Percentiles rank a stretch among this genome's conserved stretches.
Conservation (phyloP, 1,139 yeast genomes). For the Blastobotrys serpentis region DNA sequence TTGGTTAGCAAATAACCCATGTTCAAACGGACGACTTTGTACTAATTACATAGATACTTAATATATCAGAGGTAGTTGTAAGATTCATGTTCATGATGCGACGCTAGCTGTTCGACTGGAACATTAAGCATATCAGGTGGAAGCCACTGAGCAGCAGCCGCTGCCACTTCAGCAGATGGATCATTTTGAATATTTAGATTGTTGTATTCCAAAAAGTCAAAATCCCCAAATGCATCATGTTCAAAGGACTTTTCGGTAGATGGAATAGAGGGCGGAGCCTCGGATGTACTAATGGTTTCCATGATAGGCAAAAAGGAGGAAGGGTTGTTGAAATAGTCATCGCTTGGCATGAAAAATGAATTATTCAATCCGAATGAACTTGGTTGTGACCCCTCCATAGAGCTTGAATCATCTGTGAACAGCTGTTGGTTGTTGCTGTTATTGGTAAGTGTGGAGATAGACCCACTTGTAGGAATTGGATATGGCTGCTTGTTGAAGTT, state of each 20-base stretch:
- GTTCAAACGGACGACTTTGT: slow-evolving; percentile 4
- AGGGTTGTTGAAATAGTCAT: not conserved
- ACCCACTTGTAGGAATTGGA: not conserved
- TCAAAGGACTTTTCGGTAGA: slow-evolving; percentile 3
- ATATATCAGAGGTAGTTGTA: not conserved
- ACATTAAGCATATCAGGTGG: slow-evolving; percentile 4
- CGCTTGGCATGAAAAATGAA: not conserved
- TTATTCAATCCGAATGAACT: not conserved
- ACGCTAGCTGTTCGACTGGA: no score
- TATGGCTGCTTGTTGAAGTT: not conserved
- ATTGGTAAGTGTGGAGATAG: not conserved
- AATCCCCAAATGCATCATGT: not conserved
- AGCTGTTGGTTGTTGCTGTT: not conserved
- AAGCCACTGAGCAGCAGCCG: slow-evolving; percentile 3
- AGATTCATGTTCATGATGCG: slow-evolving; percentile 5
- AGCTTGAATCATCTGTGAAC: slow-evolving; percentile 4
- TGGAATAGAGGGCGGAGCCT: slow-evolving; percentile 2
- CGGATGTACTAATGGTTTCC: not conserved
- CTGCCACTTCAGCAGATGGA: slow-evolving; percentile 8
- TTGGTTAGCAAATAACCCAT: no score
- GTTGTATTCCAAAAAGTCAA: slow-evolving; percentile 8
- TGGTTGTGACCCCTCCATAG: slow-evolving; percentile 6
- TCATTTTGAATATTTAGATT: not conserved
- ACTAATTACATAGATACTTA: slow-evolving; percentile 2
- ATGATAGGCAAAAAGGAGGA: not conserved